Conservation (phyloP, 116 monocot species). For the Trichopus zeylanicus region DNA sequence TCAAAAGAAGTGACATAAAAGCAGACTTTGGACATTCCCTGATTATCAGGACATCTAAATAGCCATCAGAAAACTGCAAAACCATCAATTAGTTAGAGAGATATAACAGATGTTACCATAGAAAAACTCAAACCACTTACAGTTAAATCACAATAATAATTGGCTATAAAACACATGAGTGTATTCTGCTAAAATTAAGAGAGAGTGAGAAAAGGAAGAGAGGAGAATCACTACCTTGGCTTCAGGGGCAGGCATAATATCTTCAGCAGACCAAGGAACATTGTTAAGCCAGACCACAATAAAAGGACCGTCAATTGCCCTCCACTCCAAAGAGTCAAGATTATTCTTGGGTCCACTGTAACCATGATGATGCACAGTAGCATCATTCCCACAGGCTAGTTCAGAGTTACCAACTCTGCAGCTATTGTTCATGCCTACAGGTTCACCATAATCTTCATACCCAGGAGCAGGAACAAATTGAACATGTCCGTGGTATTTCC, state of each 20-base stretch:
- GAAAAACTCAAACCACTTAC: not conserved
- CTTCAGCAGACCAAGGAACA: slow-evolving; percentile 66
- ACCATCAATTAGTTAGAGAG: not conserved
- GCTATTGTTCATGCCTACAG: slow-evolving; percentile 10
- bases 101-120: not conserved
- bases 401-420: not conserved
- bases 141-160: not conserved
- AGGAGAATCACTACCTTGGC: slow-evolving; percentile 57
- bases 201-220: not conserved
- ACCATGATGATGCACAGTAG: slow-evolving; percentile 12
- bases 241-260: slow-evolving; percentile 60
- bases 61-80: slow-evolving; percentile 91
- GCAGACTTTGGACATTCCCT: slow-evolving; percentile 63
- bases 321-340: slow-evolving; percentile 52
- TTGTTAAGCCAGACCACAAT: slow-evolving; percentile 67
- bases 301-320: slow-evolving; percentile 71
- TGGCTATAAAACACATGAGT: not conserved
- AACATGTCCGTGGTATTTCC: slow-evolving; percentile 63
- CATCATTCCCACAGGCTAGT: slow-evolving; percentile 5
- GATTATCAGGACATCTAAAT: slow-evolving; percentile 57
- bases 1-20: slow-evolving; percentile 38
- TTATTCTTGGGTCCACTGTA: slow-evolving; percentile 50
- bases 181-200: not conserved
- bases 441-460: slow-evolving; percentile 62
- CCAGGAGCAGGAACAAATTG: slow-evolving; percentile 86